These are phyloP conservation scores for Melanogaster broomeanus DNA, from an alignment of 768 basidiomycete genomes.

Conservation along the genomic window DNA sequence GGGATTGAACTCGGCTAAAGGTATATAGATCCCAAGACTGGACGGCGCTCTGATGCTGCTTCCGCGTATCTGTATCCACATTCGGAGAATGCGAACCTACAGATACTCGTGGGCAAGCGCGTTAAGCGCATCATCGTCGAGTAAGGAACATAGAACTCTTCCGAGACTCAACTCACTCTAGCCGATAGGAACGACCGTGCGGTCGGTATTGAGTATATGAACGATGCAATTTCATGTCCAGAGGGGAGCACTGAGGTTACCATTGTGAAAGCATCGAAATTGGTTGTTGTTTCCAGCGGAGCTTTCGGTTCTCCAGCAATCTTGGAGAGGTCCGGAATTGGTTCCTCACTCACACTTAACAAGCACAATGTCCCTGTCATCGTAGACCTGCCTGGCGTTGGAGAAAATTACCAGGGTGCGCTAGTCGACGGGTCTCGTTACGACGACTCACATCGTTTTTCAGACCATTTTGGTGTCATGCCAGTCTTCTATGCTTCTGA, in stretches of 20 bases:
- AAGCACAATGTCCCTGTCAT: constrained; percentile 28
- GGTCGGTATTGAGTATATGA: constrained; percentile 38
- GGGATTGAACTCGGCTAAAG: constrained; percentile 31
- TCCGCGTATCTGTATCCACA: constrained; percentile 41
- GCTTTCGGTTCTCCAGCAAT: constrained; percentile 48
- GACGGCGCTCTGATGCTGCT: constrained; percentile 31
- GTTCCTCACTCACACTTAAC: constrained; percentile 30
- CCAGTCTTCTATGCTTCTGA: constrained; percentile 40
- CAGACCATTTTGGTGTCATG: constrained; percentile 32
- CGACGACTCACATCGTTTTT: not conserved
- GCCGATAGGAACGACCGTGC: constrained; percentile 35
- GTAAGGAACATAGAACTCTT: constrained; percentile 20
- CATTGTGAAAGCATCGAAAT: constrained; percentile 29
- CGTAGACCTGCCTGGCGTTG: constrained; percentile 43
- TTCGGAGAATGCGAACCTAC: constrained; percentile 29
- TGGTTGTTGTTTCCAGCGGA: constrained; percentile 43
- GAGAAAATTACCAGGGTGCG: constrained; percentile 42
- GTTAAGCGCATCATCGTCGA: constrained; percentile 40
- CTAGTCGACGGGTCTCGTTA: not conserved
- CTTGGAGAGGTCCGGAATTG: constrained; percentile 55
- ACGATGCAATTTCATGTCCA: constrained; percentile 27
- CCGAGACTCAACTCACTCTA: not conserved
- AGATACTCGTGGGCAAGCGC: constrained; percentile 30
- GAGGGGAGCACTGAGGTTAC: constrained; percentile 4
- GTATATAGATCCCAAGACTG: constrained; percentile 50